Percentiles rank a stretch among this genome's conserved stretches.
These are phyloP conservation scores for Lodderomyces margitis DNA, from an alignment of 1,139 yeast species.

Conservation along the genomic window DNA sequence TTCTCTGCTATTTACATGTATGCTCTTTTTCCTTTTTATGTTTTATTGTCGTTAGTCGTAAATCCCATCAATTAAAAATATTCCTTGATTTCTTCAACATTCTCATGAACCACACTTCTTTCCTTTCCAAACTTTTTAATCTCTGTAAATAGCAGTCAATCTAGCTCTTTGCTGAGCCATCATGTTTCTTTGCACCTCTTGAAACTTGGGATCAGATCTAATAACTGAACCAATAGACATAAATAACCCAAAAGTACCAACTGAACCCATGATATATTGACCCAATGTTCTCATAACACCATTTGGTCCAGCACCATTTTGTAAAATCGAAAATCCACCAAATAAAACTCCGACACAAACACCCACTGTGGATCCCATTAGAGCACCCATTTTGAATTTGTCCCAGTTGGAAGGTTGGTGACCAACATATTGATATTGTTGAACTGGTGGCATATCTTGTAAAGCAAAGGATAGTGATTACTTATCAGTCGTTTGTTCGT, in stretches of 20 bases:
- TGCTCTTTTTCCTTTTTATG: background rate
- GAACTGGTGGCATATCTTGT: conserved; percentile 92
- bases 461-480: too few relatives aligned
- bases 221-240: conserved; percentile 95
- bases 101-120: too few relatives aligned
- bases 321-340: conserved; percentile 88
- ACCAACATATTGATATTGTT: conserved; percentile 65
- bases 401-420: conserved; percentile 91
- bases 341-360: conserved; percentile 93
- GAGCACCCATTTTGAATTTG: conserved; percentile 95
- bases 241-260: conserved; percentile 92
- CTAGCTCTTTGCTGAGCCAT: conserved; percentile 36
- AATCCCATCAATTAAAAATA: background rate
- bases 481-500: background rate
- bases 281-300: conserved; percentile 97
- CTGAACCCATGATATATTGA: conserved; percentile 94
- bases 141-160: conserved; percentile 31
- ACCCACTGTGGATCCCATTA: conserved; percentile 97
- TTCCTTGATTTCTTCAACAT: background rate
- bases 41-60: background rate
- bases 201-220: conserved; percentile 64
- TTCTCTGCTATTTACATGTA: conserved; percentile 5
- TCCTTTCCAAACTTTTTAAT: too few relatives aligned
- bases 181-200: conserved; percentile 40
- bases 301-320: conserved; percentile 97